phyloP scores from a whole-genome alignment of 2,329 filamentous ascomycete genomes.

The Cyphellophora attinorum region DNA sequence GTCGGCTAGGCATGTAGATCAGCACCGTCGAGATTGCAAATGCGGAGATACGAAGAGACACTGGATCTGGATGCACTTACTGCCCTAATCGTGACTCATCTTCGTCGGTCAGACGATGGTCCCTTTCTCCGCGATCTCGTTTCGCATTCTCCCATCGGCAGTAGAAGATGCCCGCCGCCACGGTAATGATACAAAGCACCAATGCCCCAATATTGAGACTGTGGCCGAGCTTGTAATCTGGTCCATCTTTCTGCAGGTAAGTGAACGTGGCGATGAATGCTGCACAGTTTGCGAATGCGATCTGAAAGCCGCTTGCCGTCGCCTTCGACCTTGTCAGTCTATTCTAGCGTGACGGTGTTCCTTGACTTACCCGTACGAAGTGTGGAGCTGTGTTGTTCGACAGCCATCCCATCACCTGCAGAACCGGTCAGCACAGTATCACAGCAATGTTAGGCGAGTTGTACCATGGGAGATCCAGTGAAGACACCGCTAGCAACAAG shows the following conservation, averaged over 20 bases:
- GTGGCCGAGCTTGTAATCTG: slow-evolving; percentile 30
- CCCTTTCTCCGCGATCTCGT: slow-evolving; percentile 28
- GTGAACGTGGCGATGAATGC: slow-evolving; percentile 51
- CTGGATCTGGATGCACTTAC: too few species aligned
- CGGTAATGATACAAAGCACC: slow-evolving; percentile 24
- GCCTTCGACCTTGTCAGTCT: slow-evolving; percentile 22
- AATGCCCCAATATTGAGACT: slow-evolving; percentile 32
- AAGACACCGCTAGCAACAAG: slow-evolving; percentile 24
- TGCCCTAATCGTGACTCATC: slow-evolving; percentile 28
- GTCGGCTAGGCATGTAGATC: too few species aligned
- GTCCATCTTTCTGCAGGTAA: slow-evolving; percentile 29
- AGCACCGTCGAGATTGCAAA: too few species aligned
- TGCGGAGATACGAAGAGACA: too few species aligned
- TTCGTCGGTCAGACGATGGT: slow-evolving; percentile 24
- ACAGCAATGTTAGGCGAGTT: too few species aligned
- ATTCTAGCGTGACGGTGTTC: slow-evolving; percentile 59
- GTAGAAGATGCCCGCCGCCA: slow-evolving; percentile 27
- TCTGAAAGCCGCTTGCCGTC: slow-evolving; percentile 39
- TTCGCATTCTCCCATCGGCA: slow-evolving; percentile 32
- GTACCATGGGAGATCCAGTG: slow-evolving; percentile 7
- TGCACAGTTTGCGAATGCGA: slow-evolving; percentile 57
- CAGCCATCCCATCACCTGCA: slow-evolving; percentile 39
- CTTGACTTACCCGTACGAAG: slow-evolving; percentile 34
- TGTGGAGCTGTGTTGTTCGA: slow-evolving; percentile 18
- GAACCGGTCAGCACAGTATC: too few species aligned